phyloP scores from a whole-genome alignment of 1,284 basidiomycete species.

The Naganishia sp. region DNA sequence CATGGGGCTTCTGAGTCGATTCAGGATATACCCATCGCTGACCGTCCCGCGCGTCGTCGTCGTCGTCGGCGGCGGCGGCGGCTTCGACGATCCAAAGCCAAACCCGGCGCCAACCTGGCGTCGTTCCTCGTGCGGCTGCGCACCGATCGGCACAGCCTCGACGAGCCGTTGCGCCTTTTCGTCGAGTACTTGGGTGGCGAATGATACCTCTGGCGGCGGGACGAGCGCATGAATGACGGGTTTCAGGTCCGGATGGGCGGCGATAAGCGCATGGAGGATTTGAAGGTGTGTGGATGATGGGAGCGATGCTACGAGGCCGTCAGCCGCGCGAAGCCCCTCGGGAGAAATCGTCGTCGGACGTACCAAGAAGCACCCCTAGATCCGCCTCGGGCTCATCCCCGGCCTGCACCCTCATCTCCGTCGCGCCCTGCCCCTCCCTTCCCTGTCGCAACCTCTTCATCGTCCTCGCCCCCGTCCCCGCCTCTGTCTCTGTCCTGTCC shows the following conservation, averaged over 20 bases:
- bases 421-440: neutral
- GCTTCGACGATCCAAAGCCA: neutral
- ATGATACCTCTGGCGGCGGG: slow-evolving; percentile 8
- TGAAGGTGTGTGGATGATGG: slow-evolving; percentile 20
- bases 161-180: slow-evolving; percentile 7
- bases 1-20: slow-evolving; percentile 11
- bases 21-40: slow-evolving; percentile 17
- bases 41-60: slow-evolving; percentile 4
- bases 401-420: neutral
- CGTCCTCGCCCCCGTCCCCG: neutral
- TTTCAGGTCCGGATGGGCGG: slow-evolving; percentile 8
- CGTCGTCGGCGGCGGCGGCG: no score
- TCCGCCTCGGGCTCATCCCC: neutral
- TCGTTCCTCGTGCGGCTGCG: neutral
- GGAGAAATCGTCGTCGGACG: neutral
- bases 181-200: slow-evolving; percentile 16
- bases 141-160: slow-evolving; percentile 13
- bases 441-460: slow-evolving; percentile 4
- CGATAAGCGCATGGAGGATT: slow-evolving; percentile 20
- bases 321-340: neutral
- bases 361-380: slow-evolving; percentile 17
- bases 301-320: neutral
- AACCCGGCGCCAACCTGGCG: neutral
- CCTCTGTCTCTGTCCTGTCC: neutral
- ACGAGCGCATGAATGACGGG: slow-evolving; percentile 8